These are phyloP conservation scores for Angophora floribunda DNA, from an alignment of 345 rosid genomes.

Conservation along the genomic window DNA sequence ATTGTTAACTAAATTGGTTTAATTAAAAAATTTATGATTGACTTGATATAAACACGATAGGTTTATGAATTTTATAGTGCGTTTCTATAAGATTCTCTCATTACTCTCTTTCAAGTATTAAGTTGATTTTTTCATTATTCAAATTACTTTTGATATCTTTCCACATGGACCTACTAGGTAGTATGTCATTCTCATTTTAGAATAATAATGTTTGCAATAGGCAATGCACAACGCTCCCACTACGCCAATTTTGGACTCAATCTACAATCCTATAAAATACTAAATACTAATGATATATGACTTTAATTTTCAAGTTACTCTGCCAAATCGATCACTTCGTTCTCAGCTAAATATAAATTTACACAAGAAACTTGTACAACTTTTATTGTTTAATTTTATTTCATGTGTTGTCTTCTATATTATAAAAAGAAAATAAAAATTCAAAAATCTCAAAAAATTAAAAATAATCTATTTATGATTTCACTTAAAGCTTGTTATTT, in stretches of 20 bases:
- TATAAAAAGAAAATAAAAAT: too few species aligned
- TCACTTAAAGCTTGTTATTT: too few species aligned
- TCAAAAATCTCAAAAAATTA: too few species aligned
- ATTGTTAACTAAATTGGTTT: neutral
- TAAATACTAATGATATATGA: neutral
- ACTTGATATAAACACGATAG: too few species aligned
- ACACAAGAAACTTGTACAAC: neutral
- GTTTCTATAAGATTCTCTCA: neutral
- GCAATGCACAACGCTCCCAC: neutral
- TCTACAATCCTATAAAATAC: neutral
- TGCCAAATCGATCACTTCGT: too few species aligned
- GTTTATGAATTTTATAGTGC: neutral
- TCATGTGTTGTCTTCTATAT: too few species aligned
- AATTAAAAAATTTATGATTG: too few species aligned
- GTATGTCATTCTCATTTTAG: neutral
- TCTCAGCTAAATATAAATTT: neutral
- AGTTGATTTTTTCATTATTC: neutral
- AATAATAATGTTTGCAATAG: rapidly evolving
- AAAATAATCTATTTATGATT: too few species aligned
- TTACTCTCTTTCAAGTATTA: neutral
- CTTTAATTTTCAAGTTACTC: neutral
- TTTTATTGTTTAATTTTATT: too few species aligned
- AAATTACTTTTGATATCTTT: neutral
- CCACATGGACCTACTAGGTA: neutral
- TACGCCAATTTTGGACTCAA: neutral